phyloP scores from a whole-genome alignment of 768 basidiomycete species.

The Lentinula detonsa region DNA sequence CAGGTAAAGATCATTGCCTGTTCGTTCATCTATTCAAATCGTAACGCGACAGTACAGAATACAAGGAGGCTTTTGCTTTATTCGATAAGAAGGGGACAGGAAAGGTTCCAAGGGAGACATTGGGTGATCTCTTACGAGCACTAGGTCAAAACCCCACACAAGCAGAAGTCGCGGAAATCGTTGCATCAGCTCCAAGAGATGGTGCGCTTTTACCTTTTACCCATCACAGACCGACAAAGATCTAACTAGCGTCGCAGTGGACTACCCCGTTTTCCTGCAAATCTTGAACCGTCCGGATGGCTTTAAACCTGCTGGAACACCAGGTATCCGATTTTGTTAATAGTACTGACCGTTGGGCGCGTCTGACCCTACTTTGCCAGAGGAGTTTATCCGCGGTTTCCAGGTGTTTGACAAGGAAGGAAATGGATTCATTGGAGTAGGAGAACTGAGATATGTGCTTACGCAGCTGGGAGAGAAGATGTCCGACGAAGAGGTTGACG shows the following conservation, averaged over 20 bases:
- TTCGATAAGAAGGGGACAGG: slow-evolving; percentile 97
- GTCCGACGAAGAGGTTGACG: slow-evolving; percentile 96
- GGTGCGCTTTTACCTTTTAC: slow-evolving; percentile 32
- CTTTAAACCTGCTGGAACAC: slow-evolving; percentile 95
- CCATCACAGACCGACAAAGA: neutral
- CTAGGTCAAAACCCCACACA: slow-evolving; percentile 99
- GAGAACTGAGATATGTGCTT: slow-evolving; percentile 87
- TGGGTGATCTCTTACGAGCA: slow-evolving; percentile 91
- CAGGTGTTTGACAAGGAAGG: slow-evolving; percentile 98
- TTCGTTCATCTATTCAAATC: neutral
- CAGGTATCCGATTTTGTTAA: slow-evolving; percentile 48
- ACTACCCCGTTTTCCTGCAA: slow-evolving; percentile 85
- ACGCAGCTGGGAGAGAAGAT: slow-evolving; percentile 99
- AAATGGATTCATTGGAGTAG: slow-evolving; percentile 87
- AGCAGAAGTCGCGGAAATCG: slow-evolving; percentile 87
- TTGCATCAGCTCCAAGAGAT: slow-evolving; percentile 65
- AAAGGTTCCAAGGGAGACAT: slow-evolving; percentile 76
- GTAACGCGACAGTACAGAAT: slow-evolving; percentile 47
- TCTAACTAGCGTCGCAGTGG: slow-evolving; percentile 44
- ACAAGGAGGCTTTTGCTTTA: slow-evolving; percentile 95
- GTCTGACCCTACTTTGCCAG: slow-evolving; percentile 31
- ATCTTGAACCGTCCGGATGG: slow-evolving; percentile 95
- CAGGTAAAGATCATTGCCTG: slow-evolving; percentile 18
- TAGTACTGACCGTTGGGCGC: neutral
- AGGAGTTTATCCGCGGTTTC: slow-evolving; percentile 99